These are phyloP conservation scores for Scedosporium minutisporum DNA, from an alignment of 2,329 filamentous ascomycete genomes.

Conservation along the genomic window DNA sequence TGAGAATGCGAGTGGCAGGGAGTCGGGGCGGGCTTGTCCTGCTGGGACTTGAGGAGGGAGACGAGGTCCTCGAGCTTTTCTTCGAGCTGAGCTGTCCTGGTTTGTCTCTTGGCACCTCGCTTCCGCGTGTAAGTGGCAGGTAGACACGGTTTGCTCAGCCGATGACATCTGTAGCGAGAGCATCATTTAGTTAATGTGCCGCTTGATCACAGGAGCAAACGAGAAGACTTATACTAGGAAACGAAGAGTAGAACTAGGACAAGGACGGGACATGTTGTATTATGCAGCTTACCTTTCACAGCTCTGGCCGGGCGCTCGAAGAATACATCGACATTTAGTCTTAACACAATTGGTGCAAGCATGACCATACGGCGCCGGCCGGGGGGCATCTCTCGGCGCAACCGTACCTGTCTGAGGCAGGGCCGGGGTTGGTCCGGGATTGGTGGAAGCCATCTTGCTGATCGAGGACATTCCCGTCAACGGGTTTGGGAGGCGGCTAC, in stretches of 20 bases:
- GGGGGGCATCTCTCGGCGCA: neutral
- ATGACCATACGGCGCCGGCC: constrained; percentile 4
- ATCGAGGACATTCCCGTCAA: neutral
- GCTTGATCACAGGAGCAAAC: too few relatives aligned
- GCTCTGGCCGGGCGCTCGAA: neutral
- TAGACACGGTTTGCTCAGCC: constrained; percentile 36
- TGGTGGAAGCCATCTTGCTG: neutral
- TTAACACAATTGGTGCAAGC: constrained; percentile 2
- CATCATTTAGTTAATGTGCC: neutral
- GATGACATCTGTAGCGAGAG: constrained; percentile 21
- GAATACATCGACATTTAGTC: constrained; percentile 5
- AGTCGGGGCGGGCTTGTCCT: neutral
- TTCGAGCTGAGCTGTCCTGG: constrained; percentile 35
- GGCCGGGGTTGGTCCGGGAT: neutral
- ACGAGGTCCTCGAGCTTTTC: constrained; percentile 40
- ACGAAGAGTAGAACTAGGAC: neutral
- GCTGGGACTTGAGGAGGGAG: constrained; percentile 25
- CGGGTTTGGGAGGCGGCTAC: neutral
- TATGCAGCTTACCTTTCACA: constrained; percentile 3
- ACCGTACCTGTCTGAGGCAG: neutral
- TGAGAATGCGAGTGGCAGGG: neutral
- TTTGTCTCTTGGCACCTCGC: constrained; percentile 24
- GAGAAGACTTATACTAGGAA: neutral
- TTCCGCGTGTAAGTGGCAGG: constrained; percentile 31
- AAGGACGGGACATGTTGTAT: neutral